Base-by-base conservation (phyloP, 805 yeast genomes). In the Tetrapisispora pingtungensis region DNA sequence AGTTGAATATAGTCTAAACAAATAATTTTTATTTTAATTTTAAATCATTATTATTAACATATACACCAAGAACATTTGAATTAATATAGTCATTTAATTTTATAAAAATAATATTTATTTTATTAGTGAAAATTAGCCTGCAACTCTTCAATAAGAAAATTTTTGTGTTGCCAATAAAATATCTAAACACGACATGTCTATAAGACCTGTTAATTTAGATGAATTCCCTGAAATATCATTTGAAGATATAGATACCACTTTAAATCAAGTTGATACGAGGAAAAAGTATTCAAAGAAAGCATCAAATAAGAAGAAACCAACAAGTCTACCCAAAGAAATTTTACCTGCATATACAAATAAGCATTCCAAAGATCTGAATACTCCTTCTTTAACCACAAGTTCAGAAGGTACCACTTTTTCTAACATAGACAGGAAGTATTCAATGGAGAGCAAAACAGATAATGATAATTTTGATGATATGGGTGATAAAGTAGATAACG, bases 401-500 rank as follows among this genome's bases (percentile, higher is more conserved):
- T 59, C 66, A 1, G 61, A 59, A 7, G 57, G 52, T 10, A 58
- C 63, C 1, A 51, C 56, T 4, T 61, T 58, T 42, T 59, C 64
- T 1, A 55, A 53, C 33, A 41, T 40, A 14, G 44, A 44, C 18
- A 18, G 48, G 13, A 42, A 33, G 2, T 24, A 30, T 26, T 27
- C 39, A 10, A 28, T 32, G 30, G 41, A 35, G 12, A 37, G 36
- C 13, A 34, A 24, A 10, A 41, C 32, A 13, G 33, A 39, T 33
- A 20, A 39, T 12, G 31, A 36, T 3, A 22, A 40, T 15, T 46
- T 51, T 19, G 54, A 52, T 24, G 49, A 50, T 15, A 51, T 44
- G 34, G 49, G 48, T 33, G 52, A 49, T 7, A 54, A 52, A 7
- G 55, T 55, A 17, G 55, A 51, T 6, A 54, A 53, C 1, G 51